phyloP scores from a whole-genome alignment of 345 rosid genomes.

The Iberis pinnata region DNA sequence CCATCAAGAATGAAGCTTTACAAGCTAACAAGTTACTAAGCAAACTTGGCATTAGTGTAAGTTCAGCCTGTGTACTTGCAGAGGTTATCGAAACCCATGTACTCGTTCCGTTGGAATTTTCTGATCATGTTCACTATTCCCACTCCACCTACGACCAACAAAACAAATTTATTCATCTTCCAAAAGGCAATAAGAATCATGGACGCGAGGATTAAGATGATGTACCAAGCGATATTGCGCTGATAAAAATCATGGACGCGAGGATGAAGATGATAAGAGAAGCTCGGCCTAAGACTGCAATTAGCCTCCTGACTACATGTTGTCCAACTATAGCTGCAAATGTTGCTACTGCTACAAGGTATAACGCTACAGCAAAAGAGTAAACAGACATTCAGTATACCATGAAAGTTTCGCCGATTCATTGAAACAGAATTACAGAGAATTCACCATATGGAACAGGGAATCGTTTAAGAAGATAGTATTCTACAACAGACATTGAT shows the following conservation, averaged over 20 bases:
- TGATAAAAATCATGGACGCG: constrained; percentile 47
- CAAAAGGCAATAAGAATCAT: background rate
- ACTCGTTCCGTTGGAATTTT: constrained; percentile 41
- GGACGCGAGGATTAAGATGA: background rate
- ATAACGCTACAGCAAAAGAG: constrained; percentile 38
- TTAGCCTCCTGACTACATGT: constrained; percentile 48
- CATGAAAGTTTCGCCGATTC: background rate
- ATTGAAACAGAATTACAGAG: background rate
- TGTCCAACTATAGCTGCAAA: constrained; percentile 54
- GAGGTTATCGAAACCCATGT: constrained; percentile 62
- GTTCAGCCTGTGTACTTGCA: constrained; percentile 57
- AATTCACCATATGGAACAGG: constrained; percentile 68
- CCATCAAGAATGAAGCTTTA: too few species aligned
- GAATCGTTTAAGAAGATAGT: constrained; percentile 71
- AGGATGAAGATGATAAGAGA: constrained; percentile 65
- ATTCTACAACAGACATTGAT: constrained; percentile 81
- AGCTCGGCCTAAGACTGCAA: constrained; percentile 47
- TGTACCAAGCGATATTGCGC: constrained; percentile 51
- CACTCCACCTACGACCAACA: constrained; percentile 40
- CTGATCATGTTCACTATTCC: constrained; percentile 48
- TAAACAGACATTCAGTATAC: background rate
- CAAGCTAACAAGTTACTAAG: too few species aligned
- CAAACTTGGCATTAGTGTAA: too few species aligned
- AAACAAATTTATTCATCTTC: background rate
- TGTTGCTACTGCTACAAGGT: constrained; percentile 48